Base-by-base conservation (phyloP, 1,284 basidiomycete genomes). In the Leccinum fallax region DNA sequence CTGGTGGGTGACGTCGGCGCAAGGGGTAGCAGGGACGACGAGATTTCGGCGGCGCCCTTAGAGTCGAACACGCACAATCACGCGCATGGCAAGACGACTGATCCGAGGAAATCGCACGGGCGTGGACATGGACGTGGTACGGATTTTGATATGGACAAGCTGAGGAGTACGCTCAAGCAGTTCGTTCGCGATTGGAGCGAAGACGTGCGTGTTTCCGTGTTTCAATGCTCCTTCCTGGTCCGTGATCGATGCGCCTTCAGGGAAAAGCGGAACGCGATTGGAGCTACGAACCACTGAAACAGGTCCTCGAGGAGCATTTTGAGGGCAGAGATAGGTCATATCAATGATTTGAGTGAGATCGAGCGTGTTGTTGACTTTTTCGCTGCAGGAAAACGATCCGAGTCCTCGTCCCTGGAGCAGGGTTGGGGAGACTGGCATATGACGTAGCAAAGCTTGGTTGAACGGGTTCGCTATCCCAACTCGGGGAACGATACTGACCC, bases 171-270 rank as follows among this genome's bases (percentile, higher is more conserved):
- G 0, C 76, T 97, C 48, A 93, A 95, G 70, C 94, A 95, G 67
- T 89, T 96, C 59, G 94, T 95, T 9, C 84, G 94, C 15, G 95
- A 97, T 70, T 97, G 95, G 95, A 92, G 90, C 61, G 83, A 80
- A 65, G 88, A 93, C 80, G 91, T 90, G 59, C n/a, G n/a, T n/a
- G n/a, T n/a, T n/a, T n/a, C n/a, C n/a, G 16, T 30, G n/a, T 36
- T 62, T n/a, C n/a, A 24, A 11, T 5, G 43, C 48, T 59, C 38
- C 16, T 28, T 57, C 5, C 32, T 26, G 54, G 8, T 51, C 10
- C 36, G 19, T 32, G 48, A 59, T 19, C 38, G 53, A 63, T 51
- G 19, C 51, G 36, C 32, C 32, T 51, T 16, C 48, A 94, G 90
- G n/a, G 94, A 0, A 81, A 80, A 63, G 72, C 77, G 1, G 95